phyloP scores from a whole-genome alignment of 202 grass and related monocot species.

The Dendrocalamus latiflorus region DNA sequence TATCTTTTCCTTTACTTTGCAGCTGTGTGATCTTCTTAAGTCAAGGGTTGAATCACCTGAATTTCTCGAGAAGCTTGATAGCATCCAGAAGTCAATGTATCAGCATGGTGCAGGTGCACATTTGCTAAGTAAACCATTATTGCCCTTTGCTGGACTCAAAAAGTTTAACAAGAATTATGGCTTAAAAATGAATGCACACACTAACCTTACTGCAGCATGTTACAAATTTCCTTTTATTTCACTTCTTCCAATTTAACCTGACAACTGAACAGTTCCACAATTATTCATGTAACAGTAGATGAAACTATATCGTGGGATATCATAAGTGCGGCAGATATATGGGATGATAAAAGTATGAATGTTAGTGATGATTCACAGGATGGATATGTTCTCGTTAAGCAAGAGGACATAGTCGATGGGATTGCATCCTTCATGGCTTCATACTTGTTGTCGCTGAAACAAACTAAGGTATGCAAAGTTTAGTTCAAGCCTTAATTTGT shows the following conservation, averaged over 20 bases:
- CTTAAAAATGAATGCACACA: background rate
- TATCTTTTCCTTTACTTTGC: slow-evolving; percentile 10
- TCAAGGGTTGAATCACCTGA: slow-evolving; percentile 91
- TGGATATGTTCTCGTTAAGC: slow-evolving; percentile 82
- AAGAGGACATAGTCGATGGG: slow-evolving; percentile 96
- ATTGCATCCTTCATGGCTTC: slow-evolving; percentile 95
- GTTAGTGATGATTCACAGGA: slow-evolving; percentile 66
- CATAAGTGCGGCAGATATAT: too few relatives aligned
- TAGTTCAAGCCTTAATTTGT: background rate
- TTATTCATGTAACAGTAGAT: too few relatives aligned
- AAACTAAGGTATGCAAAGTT: slow-evolving; percentile 70
- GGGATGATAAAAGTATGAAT: slow-evolving; percentile 54
- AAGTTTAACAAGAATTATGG: background rate
- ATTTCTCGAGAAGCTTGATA: slow-evolving; percentile 85
- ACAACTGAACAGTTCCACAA: too few relatives aligned
- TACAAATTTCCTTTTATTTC: background rate
- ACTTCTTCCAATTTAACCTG: too few relatives aligned
- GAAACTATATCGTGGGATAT: too few relatives aligned
- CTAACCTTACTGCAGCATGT: too few relatives aligned
- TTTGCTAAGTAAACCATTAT: background rate
- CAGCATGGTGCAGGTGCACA: slow-evolving; percentile 45
- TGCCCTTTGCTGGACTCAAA: background rate
- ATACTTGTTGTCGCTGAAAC: slow-evolving; percentile 76
- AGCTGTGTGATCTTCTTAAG: slow-evolving; percentile 88
- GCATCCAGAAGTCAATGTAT: slow-evolving; percentile 59